Evolutionary conservation across 495 filamentous ascomycete species (phyloP).

Genomic region (Xylaria grammica): DNA sequence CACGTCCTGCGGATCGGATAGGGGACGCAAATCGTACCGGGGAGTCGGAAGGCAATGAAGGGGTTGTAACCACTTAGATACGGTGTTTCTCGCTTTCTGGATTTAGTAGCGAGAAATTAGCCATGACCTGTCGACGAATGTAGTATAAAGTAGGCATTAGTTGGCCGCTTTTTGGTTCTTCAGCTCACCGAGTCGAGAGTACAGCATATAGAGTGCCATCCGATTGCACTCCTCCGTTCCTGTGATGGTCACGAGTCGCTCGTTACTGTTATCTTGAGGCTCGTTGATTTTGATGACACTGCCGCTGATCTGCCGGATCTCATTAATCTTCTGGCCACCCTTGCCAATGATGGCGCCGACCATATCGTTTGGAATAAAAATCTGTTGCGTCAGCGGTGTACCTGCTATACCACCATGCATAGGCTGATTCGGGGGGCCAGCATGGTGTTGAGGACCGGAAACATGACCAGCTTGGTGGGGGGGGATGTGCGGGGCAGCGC

Average conservation of each 20-base stretch:
- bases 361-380: slow-evolving; percentile 99
- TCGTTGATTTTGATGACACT: slow-evolving; percentile 99
- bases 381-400: slow-evolving; percentile 93
- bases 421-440: slow-evolving; percentile 68
- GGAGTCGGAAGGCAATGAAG: slow-evolving; percentile 22
- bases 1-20: slow-evolving; percentile 12
- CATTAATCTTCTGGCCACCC: slow-evolving; percentile 98
- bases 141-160: slow-evolving; percentile 29
- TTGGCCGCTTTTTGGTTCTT: slow-evolving; percentile 26
- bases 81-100: slow-evolving; percentile 86
- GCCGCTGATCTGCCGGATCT: slow-evolving; percentile 93
- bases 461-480: slow-evolving; percentile 67
- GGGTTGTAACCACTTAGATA: slow-evolving; percentile 46
- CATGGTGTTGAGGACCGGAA: slow-evolving; percentile 54
- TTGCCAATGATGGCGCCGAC: slow-evolving; percentile 99
- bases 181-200: slow-evolving; percentile 89
- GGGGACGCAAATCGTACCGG: slow-evolving; percentile 15
- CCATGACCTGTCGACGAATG: slow-evolving; percentile 17
- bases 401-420: slow-evolving; percentile 76
- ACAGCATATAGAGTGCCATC: slow-evolving; percentile 99
- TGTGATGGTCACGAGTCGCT: slow-evolving; percentile 95
- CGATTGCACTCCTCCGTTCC: slow-evolving; percentile 98
- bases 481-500: slow-evolving; percentile 79
- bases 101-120: slow-evolving; percentile 19
- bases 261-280: slow-evolving; percentile 98